Evolutionary conservation across 192 early-diverging fungal genomes (phyloP).

Genomic region (Phycomyces nitens): DNA sequence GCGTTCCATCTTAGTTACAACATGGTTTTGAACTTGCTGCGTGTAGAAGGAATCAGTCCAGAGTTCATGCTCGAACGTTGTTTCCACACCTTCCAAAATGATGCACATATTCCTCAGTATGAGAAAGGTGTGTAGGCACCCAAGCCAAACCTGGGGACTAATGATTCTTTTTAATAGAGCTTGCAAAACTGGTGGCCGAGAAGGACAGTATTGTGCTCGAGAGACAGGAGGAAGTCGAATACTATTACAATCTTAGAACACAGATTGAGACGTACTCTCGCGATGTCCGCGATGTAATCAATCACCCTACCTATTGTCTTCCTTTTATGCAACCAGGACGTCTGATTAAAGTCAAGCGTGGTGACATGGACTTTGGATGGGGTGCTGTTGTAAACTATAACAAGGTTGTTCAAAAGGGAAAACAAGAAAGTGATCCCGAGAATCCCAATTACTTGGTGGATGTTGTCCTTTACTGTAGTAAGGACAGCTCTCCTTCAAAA

Average conservation of each 20-base stretch:
- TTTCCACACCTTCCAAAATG: conserved; percentile 93
- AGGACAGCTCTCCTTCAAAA: conserved; percentile 50
- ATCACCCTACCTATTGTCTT: conserved; percentile 77
- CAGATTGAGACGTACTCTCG: conserved; percentile 62
- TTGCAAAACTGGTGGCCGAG: conserved; percentile 52
- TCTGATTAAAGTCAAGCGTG: conserved; percentile 58
- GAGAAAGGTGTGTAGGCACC: conserved; percentile 44
- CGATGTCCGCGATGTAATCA: conserved; percentile 73
- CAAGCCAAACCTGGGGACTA: background rate
- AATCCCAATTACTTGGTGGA: conserved; percentile 76
- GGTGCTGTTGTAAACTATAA: conserved; percentile 78
- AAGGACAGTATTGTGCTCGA: conserved; percentile 55
- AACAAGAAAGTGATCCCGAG: conserved; percentile 24
- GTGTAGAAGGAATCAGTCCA: conserved; percentile 90
- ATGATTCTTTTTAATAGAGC: conserved; percentile 35
- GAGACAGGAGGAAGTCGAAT: conserved; percentile 64
- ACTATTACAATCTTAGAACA: conserved; percentile 72
- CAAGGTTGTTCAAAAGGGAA: conserved; percentile 42
- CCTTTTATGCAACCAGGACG: conserved; percentile 87
- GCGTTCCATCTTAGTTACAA: conserved; percentile 96
- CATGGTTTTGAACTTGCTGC: conserved; percentile 93
- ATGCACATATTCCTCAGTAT: conserved; percentile 74
- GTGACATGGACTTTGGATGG: conserved; percentile 86
- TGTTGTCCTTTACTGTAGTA: conserved; percentile 77
- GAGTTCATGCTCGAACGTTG: conserved; percentile 90